These are phyloP conservation scores for Fistulinella prunicolor DNA, from an alignment of 768 basidiomycete species.

Conservation along the genomic window DNA sequence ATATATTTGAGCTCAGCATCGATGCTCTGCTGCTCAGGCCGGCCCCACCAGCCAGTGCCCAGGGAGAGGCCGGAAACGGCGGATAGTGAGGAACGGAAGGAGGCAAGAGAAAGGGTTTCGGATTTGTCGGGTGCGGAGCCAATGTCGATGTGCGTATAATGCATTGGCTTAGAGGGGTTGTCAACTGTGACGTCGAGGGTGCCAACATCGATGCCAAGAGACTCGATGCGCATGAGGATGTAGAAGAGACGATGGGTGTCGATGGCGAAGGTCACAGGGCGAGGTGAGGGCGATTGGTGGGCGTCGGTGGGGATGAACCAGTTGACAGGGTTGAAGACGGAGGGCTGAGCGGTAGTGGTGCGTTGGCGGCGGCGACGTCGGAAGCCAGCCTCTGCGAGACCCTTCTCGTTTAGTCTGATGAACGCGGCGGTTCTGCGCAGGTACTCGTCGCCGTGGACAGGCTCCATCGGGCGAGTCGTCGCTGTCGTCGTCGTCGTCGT, in stretches of 20 bases:
- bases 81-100: slow-evolving; percentile 74
- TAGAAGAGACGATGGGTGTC: slow-evolving; percentile 88
- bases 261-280: slow-evolving; percentile 63
- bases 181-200: slow-evolving; percentile 76
- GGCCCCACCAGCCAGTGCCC: slow-evolving; percentile 70
- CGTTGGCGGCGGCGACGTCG: slow-evolving; percentile 50
- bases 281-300: slow-evolving; percentile 37
- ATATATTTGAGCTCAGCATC: slow-evolving; percentile 81
- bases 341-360: slow-evolving; percentile 27
- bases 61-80: slow-evolving; percentile 74
- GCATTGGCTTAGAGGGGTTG: slow-evolving; percentile 73
- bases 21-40: slow-evolving; percentile 52
- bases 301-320: slow-evolving; percentile 46
- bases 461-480: no score
- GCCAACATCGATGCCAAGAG: slow-evolving; percentile 71
- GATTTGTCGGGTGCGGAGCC: slow-evolving; percentile 67
- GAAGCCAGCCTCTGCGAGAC: slow-evolving; percentile 63
- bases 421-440: slow-evolving; percentile 66
- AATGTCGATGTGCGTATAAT: slow-evolving; percentile 54
- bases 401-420: slow-evolving; percentile 68
- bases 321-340: slow-evolving; percentile 58
- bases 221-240: slow-evolving; percentile 82
- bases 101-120: slow-evolving; percentile 71
- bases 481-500: no score
- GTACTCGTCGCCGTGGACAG: slow-evolving; percentile 72